Conservation (phyloP, 805 yeast species). For the Maudiozyma bulderi region DNA sequence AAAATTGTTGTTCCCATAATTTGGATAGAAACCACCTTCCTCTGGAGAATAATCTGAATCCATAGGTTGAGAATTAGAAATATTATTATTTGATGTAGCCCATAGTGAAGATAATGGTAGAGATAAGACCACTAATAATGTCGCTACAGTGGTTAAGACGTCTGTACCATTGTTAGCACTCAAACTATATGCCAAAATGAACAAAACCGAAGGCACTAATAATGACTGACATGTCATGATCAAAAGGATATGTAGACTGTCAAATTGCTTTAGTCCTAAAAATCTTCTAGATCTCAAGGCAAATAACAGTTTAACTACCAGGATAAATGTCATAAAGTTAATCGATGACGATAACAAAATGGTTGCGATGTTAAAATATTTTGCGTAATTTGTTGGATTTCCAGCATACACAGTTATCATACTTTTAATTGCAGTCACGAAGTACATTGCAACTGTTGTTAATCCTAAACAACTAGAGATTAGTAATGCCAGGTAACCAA, state of each 20-base stretch:
- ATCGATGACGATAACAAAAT: constrained; percentile 64
- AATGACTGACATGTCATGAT: constrained; percentile 79
- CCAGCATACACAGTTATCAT: constrained; percentile 30
- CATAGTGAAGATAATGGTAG: constrained; percentile 81
- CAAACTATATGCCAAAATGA: constrained; percentile 44
- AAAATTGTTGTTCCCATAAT: constrained; percentile 3
- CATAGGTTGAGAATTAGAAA: constrained; percentile 34
- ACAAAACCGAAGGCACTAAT: constrained; percentile 63
- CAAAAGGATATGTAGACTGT: constrained; percentile 66
- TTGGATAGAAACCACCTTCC: constrained; percentile 14
- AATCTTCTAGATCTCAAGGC: constrained; percentile 67
- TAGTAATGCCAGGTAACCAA: constrained; percentile 33
- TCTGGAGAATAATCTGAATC: constrained; percentile 14
- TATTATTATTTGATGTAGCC: constrained; percentile 63
- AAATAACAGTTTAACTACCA: constrained; percentile 51
- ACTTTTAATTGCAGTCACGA: constrained; percentile 40
- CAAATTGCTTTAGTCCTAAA: constrained; percentile 76
- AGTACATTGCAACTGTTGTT: constrained; percentile 50
- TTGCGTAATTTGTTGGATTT: constrained; percentile 19
- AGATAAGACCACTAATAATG: constrained; percentile 56
- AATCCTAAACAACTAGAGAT: constrained; percentile 39
- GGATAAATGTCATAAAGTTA: constrained; percentile 47
- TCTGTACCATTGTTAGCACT: constrained; percentile 27
- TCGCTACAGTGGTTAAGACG: constrained; percentile 42
- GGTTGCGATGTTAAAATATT: constrained; percentile 44